Base-by-base conservation (phyloP, 176 grass and related monocot species). In the Oryza brachyantha region DNA sequence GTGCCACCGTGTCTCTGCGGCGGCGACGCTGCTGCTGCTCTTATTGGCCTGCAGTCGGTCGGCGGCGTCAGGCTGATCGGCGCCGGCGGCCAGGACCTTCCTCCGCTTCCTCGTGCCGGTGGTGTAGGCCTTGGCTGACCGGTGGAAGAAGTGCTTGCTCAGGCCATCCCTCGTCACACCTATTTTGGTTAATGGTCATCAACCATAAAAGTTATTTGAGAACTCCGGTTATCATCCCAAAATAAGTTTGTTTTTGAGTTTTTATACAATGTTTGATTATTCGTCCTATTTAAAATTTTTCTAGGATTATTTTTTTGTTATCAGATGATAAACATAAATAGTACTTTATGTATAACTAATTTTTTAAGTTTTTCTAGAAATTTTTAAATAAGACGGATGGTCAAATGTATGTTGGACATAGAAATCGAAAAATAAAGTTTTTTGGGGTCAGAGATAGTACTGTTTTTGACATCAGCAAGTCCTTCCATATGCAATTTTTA, bases 111-210 rank as follows among this genome's bases (percentile, higher is more conserved):
- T 91, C 7, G 92, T 98, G 62, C 95, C 92, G 0, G 85, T 92
- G 7, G 92, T 87, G 85, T 98, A 98, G 9, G 95, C 95, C 78
- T 92, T 94, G 34, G 95, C 92, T 73, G 95, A 63, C 73, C 87
- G 84, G 72, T 98, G 95, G 83, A 98, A 98, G 89, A 98, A 98
- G 81, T 98, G 92, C 70, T 91, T 93, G 80, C 79, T 91, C 54
- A 90, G 68, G 19, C 95, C 95, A 74, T 98, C 86, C 80, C 46
- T 92, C 13, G 81, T 92, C 76, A 98, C 92, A 78, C 95, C 95
- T 98, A 61, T 22, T 28, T 43, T n/a, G n/a, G n/a, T n/a, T n/a
- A n/a, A n/a, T 16, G 60, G 27, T 14, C 25, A 72, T 39, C 24
- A 68, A 52, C 29, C 16, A 7, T 21, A 19, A 16, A n/a, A 21